A percentile compares a stretch with the other conserved stretches of the same genome.
phyloP scores from a whole-genome alignment of 1,139 yeast species.

The Petasospora fabianii region DNA sequence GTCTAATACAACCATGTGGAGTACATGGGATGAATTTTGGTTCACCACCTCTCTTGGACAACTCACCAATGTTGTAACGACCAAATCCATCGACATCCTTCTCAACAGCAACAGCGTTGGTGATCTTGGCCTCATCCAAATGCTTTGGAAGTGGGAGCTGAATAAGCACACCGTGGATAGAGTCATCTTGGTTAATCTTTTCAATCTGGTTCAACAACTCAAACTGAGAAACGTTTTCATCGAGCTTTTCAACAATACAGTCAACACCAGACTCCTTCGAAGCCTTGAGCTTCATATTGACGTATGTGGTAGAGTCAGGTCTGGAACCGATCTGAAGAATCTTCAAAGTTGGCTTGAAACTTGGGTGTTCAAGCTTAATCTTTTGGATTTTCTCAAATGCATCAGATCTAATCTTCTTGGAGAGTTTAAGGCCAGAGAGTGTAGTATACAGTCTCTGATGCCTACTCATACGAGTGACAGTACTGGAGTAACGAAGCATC shows the following conservation, averaged over 20 bases:
- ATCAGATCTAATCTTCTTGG: slow-evolving; percentile 33
- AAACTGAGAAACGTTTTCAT: slow-evolving; percentile 53
- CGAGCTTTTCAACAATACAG: slow-evolving; percentile 65
- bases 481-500: slow-evolving; percentile 14
- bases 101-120: slow-evolving; percentile 62
- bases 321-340: slow-evolving; percentile 90
- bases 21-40: slow-evolving; percentile 77
- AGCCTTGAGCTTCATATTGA: slow-evolving; percentile 90
- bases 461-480: slow-evolving; percentile 17
- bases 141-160: slow-evolving; percentile 75
- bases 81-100: slow-evolving; percentile 84
- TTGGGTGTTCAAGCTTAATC: slow-evolving; percentile 45
- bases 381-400: slow-evolving; percentile 45
- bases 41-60: slow-evolving; percentile 67
- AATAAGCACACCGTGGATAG: slow-evolving; percentile 65
- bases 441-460: slow-evolving; percentile 30
- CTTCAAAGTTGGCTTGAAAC: slow-evolving; percentile 71
- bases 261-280: slow-evolving; percentile 79
- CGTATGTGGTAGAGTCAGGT: slow-evolving; percentile 92
- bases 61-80: slow-evolving; percentile 70
- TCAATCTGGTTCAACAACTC: slow-evolving; percentile 59
- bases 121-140: slow-evolving; percentile 61
- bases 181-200: slow-evolving; percentile 59
- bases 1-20: slow-evolving; percentile 70
- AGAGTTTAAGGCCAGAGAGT: slow-evolving; percentile 36